A percentile compares a stretch with the other conserved stretches of the same genome.
Conservation (phyloP, 2,329 filamentous ascomycete species). For the Nemania sp. region DNA sequence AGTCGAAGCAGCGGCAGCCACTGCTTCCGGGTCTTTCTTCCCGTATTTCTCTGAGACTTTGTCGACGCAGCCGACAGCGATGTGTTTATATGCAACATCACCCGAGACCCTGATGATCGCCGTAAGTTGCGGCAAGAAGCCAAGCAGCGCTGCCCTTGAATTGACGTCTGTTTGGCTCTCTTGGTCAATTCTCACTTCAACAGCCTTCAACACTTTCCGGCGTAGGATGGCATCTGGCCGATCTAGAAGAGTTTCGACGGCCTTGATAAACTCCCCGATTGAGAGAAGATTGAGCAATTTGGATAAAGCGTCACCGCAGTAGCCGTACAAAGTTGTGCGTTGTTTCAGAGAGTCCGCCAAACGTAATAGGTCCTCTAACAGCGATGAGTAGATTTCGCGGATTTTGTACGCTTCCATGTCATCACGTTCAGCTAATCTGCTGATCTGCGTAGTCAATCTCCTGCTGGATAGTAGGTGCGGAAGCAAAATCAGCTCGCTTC, state of each 20-base stretch:
- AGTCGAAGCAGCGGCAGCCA: constrained; percentile 73
- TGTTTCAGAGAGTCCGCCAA: constrained; percentile 67
- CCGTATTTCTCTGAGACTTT: constrained; percentile 94
- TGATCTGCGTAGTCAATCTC: constrained; percentile 59
- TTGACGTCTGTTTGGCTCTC: constrained; percentile 69
- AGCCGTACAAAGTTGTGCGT: constrained; percentile 57
- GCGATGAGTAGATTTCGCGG: constrained; percentile 68
- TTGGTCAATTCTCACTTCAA: constrained; percentile 77
- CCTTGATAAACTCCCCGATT: constrained; percentile 85
- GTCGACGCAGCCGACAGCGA: constrained; percentile 86
- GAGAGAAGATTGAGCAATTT: constrained; percentile 84
- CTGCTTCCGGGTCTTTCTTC: constrained; percentile 80
- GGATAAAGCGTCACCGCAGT: constrained; percentile 71
- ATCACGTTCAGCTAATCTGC: constrained; percentile 60
- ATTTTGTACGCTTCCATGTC: constrained; percentile 69
- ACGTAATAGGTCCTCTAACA: constrained; percentile 66
- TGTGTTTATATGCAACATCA: constrained; percentile 77
- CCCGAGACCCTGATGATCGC: constrained; percentile 73
- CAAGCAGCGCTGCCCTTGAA: constrained; percentile 71
- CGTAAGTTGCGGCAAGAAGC: constrained; percentile 79
- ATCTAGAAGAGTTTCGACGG: constrained; percentile 79
- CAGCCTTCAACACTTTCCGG: constrained; percentile 76
- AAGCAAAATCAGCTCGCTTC: constrained; percentile 59
- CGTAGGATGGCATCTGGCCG: constrained; percentile 74
- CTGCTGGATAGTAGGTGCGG: constrained; percentile 62